Conservation (phyloP, 2,329 filamentous ascomycete genomes). For the Colletotrichum brevisporum region DNA sequence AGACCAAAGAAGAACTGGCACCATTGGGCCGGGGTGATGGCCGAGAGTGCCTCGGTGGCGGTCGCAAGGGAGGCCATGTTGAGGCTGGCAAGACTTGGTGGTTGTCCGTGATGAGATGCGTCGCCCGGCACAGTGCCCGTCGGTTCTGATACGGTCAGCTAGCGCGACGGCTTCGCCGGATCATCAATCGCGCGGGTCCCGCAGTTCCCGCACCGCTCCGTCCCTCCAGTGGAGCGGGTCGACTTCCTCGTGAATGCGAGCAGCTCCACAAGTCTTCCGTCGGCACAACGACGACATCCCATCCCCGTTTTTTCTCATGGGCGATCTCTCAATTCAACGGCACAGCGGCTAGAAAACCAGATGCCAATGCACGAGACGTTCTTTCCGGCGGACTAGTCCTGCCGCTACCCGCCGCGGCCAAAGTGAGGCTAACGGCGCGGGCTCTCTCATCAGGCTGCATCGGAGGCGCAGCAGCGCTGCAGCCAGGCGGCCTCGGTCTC, state of each 20-base stretch:
- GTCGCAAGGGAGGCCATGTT: conserved; percentile 30
- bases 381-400: neutral
- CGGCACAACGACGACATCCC: no score
- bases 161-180: neutral
- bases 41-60: conserved; percentile 7
- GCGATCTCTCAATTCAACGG: neutral
- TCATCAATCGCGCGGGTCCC: conserved; percentile 16
- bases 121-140: conserved; percentile 1
- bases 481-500: neutral
- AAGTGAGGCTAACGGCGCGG: conserved; percentile 25
- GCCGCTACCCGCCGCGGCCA: conserved; percentile 22
- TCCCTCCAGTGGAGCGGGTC: neutral
- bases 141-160: neutral
- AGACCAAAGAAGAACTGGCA: conserved; percentile 65
- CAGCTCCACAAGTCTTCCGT: no score
- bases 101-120: neutral
- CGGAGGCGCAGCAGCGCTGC: conserved; percentile 27
- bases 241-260: no score
- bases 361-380: neutral
- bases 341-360: neutral
- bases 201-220: neutral
- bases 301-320: neutral
- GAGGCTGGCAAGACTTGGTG: neutral
- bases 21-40: conserved; percentile 43
- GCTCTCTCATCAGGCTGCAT: conserved; percentile 7